These are phyloP conservation scores for Cyathus striatus DNA, from an alignment of 768 basidiomycete genomes.

Conservation along the genomic window DNA sequence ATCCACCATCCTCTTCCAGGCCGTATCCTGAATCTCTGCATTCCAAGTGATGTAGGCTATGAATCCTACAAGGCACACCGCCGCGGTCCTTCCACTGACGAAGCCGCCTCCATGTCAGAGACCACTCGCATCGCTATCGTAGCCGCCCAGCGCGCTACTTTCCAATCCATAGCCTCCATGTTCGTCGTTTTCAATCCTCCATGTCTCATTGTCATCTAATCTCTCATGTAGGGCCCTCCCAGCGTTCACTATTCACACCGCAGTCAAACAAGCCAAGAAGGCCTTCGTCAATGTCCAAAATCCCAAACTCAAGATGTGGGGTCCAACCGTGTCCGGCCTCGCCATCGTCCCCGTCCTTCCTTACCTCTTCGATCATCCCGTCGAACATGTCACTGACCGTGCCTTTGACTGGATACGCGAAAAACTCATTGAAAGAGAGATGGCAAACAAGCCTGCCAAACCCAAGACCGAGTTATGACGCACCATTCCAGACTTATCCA, in stretches of 20 bases:
- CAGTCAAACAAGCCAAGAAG: constrained; percentile 69
- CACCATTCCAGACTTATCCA: constrained; percentile 20
- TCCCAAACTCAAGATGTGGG: constrained; percentile 62
- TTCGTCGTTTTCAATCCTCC: constrained; percentile 25
- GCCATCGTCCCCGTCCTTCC: constrained; percentile 72
- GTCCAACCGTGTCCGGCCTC: constrained; percentile 69
- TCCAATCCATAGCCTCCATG: constrained; percentile 83
- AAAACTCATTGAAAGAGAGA: constrained; percentile 37
- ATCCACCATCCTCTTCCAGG: not conserved
- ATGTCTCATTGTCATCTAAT: constrained; percentile 5
- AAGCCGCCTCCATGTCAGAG: constrained; percentile 68
- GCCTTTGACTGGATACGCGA: constrained; percentile 69
- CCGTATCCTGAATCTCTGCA: not conserved
- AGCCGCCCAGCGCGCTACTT: constrained; percentile 73
- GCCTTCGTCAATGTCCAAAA: constrained; percentile 57
- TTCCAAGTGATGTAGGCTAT: constrained; percentile 62
- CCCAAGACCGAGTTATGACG: constrained; percentile 13
- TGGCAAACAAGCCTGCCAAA: constrained; percentile 12
- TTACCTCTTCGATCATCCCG: constrained; percentile 76
- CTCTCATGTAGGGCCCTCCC: constrained; percentile 60
- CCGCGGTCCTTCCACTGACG: constrained; percentile 59
- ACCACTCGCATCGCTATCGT: constrained; percentile 60
- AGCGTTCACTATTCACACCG: constrained; percentile 81
- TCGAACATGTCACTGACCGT: constrained; percentile 63
- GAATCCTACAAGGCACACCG: constrained; percentile 77